Evolutionary conservation across 495 filamentous ascomycete species (phyloP), one percentile per base, ranked within the genome.

Genomic region (Xylaria cubensis): DNA sequence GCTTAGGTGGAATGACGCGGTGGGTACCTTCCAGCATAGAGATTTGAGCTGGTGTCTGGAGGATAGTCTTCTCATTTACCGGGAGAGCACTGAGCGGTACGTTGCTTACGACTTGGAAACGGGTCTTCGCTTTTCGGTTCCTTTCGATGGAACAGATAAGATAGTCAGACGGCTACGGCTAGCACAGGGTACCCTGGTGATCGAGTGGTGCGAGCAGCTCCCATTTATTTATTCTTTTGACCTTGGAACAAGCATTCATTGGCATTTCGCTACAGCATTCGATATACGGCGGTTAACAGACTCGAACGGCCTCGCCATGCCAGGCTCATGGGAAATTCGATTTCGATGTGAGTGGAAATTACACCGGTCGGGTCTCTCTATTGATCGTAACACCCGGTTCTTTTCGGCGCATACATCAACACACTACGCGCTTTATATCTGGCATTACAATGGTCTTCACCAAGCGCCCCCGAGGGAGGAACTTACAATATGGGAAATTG

Each of bases 311-410:
- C 42, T 59, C 6, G 56, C 58, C 36, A 2, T 9, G 8, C 41
- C 26, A 0, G 50, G 74, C 12, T 78, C 78, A n/a, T 90, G 86
- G 86, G 75, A 75, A 15, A 79, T 90, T 59, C 73, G 73, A 1
- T 86, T 86, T 34, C 88, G 90, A n/a, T 91, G 89, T 71, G 90
- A 93, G 75, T 93, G 88, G 88, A 90, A 90, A 74, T 87, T 92
- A 12, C 87, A 90, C 80, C 88, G 88, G 66, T 81, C 88, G 5
- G 90, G 89, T 7, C 84, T 91, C 36, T 88, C 90, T 4, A 74
- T 92, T 10, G 89, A 87, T 75, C 82, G 84, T 24, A 78, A 83
- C 55, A 88, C 92, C 71, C 86, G 90, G 6, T 92, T 92, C 82
- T 91, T 88, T 80, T 91, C 90, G 0, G 77, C 86, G 1, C 91